Conservation (phyloP, 306 rosid species). For the Vigna trinervia region DNA sequence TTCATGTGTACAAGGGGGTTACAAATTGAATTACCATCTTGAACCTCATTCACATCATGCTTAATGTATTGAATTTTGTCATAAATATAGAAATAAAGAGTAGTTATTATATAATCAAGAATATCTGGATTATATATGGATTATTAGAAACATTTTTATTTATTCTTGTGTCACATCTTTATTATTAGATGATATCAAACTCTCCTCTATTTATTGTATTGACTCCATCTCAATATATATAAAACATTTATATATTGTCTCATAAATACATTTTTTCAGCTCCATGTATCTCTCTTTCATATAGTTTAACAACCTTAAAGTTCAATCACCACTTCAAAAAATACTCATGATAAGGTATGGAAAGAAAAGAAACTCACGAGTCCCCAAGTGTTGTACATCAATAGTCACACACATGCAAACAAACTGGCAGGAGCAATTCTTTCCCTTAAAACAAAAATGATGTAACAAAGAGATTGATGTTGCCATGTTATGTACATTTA, state of each 20-base stretch:
- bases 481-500: slow-evolving; percentile 3
- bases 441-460: slow-evolving; percentile 1
- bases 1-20: neutral
- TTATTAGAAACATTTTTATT: no score
- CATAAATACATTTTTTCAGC: no score
- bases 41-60: neutral
- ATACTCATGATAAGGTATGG: neutral
- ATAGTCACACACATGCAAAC: slow-evolving; percentile 7
- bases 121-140: no score
- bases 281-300: no score
- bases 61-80: neutral
- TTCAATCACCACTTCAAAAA: neutral
- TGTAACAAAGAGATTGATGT: slow-evolving; percentile 1
- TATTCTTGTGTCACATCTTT: no score
- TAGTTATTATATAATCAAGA: no score
- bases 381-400: slow-evolving; percentile 14
- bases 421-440: slow-evolving; percentile 15
- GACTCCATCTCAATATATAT: no score
- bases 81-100: no score
- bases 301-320: neutral
- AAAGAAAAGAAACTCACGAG: slow-evolving; percentile 21
- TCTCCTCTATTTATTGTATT: no score
- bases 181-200: no score
- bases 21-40: neutral
- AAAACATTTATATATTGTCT: no score